Evolutionary conservation across 768 basidiomycete species (phyloP).

Genomic region (Leucosporidium creatinivorum): DNA sequence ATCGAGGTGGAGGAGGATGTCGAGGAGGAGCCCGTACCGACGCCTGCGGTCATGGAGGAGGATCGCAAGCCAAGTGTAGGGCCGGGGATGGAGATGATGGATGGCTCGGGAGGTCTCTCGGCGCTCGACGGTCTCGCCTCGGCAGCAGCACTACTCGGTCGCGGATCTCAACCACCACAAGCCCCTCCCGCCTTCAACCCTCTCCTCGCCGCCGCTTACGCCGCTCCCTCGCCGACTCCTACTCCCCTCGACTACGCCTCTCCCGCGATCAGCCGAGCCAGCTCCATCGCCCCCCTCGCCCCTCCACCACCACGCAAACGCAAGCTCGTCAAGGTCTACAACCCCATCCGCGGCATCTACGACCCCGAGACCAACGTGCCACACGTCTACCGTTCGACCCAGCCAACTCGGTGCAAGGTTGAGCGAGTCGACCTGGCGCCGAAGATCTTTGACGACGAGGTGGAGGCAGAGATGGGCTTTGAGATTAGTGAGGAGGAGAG

Average conservation of each 20-base stretch:
- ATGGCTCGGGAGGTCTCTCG: too few species aligned
- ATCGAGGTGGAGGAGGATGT: slow-evolving; percentile 36
- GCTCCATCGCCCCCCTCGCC: background rate
- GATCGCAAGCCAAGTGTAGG: background rate
- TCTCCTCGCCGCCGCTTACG: background rate
- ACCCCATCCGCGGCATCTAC: slow-evolving; percentile 61
- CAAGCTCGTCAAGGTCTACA: slow-evolving; percentile 21
- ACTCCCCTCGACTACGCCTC: background rate
- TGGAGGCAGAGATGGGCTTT: slow-evolving; percentile 68
- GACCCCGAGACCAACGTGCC: slow-evolving; percentile 73
- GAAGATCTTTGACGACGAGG: slow-evolving; percentile 52
- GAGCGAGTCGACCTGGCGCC: slow-evolving; percentile 51
- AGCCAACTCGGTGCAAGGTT: slow-evolving; percentile 61
- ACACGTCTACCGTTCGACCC: slow-evolving; percentile 68
- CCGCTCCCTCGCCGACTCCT: background rate
- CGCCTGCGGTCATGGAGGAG: slow-evolving; percentile 3
- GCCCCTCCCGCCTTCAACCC: background rate
- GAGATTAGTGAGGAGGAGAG: slow-evolving; percentile 75
- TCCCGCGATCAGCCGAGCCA: background rate
- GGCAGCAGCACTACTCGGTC: background rate
- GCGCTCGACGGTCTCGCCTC: background rate
- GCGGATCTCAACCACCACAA: background rate
- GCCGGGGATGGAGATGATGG: too few species aligned
- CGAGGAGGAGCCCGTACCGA: background rate
- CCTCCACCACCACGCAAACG: slow-evolving; percentile 20